Conservation (phyloP, 164 flowering plant genomes). For the Tinospora cordifolia region DNA sequence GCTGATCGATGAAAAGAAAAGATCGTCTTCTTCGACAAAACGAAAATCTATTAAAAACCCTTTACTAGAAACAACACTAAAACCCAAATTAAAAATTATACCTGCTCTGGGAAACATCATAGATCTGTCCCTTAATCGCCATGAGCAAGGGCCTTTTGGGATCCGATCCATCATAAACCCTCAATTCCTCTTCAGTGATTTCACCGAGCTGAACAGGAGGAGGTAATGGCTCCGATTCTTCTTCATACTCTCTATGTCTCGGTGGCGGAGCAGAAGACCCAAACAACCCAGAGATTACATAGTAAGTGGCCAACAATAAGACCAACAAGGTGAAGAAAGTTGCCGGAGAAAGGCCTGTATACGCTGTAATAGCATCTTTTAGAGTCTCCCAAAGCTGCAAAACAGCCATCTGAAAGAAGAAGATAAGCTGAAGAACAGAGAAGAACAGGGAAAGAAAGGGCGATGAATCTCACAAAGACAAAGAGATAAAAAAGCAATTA, state of each 20-base stretch:
- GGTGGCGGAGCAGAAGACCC: conserved; percentile 22
- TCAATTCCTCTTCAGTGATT: conserved; percentile 71
- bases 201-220: conserved; percentile 98
- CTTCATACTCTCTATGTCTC: conserved; percentile 30
- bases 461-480: background rate
- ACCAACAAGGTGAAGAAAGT: conserved; percentile 74
- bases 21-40: background rate
- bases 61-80: background rate
- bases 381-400: conserved; percentile 77
- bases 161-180: conserved; percentile 76
- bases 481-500: background rate
- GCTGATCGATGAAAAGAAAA: background rate
- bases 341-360: conserved; percentile 85
- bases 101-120: conserved; percentile 89
- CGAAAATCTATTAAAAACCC: background rate
- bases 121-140: conserved; percentile 99
- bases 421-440: background rate
- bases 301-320: conserved; percentile 39
- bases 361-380: conserved; percentile 62
- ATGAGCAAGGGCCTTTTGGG: conserved; percentile 77
- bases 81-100: conserved; percentile 2
- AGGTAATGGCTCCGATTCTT: conserved; percentile 59
- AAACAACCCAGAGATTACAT: conserved; percentile 35
- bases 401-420: conserved; percentile 31
- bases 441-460: background rate